Base-by-base conservation (phyloP, 1,139 yeast species). In the Magnusiomyces sp. region DNA sequence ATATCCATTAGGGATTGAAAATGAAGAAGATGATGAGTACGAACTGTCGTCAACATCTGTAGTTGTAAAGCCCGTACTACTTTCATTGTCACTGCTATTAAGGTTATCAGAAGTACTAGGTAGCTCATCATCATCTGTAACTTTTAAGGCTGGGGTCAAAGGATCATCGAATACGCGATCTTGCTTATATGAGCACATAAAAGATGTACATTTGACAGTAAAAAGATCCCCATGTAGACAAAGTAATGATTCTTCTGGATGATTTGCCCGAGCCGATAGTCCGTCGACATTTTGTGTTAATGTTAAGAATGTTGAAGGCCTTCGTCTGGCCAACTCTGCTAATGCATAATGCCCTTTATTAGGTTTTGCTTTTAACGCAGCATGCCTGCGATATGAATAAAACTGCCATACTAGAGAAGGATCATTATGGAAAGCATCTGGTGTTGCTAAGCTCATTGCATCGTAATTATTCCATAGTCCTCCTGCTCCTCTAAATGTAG, bases 351-450 rank as follows among this genome's bases (percentile, higher is more conserved):
- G 96, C 0, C 92, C 95, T 16, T 62, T 64, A 58, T 87, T 87
- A 0, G 96, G 95, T 43, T 64, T 65, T 1, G 92, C 89, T 45
- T 67, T 65, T 49, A 86, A 67, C 0, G 95, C 90, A 43, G 71
- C 71, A 50, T 71, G 73, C 47, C 96, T 65, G 53, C 95, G 69
- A 67, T 80, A 78, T 6, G 89, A 74, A 63, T 88, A 87, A 59
- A 84, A 88, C 61, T 85, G 92, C 96, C 96, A 88, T 2, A 88
- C 95, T 23, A 87, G 71, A 0, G 87, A 86, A 0, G 96, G 95
- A 61, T 87, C 90, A 17, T 74, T 72, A 53, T 80, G 78, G 62
- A 88, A 88, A 3, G 95, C 95, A 62, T 88, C 95, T 0, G 95
- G 95, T 0, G 96, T 88, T 5, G 95, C 95, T 48, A 88, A 70